phyloP scores from a whole-genome alignment of 1,284 basidiomycete genomes.

The Abortiporus biennis region DNA sequence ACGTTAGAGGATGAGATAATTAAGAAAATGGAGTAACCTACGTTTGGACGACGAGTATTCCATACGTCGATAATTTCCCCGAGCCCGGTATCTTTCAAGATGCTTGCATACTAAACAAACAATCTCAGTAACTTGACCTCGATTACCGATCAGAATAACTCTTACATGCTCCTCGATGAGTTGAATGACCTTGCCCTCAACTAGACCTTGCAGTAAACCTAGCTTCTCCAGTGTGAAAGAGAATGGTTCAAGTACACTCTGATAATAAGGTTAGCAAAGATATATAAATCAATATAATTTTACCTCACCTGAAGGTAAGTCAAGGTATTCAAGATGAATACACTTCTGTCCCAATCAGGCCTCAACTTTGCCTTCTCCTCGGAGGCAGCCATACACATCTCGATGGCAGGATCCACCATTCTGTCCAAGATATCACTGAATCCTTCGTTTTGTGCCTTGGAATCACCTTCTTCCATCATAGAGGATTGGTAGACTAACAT shows the following conservation, averaged over 20 bases:
- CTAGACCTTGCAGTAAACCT: conserved; percentile 48
- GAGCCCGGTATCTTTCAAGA: conserved; percentile 74
- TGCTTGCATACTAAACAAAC: conserved; percentile 53
- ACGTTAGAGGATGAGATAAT: conserved; percentile 3
- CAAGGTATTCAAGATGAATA: conserved; percentile 83
- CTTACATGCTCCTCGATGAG: conserved; percentile 82
- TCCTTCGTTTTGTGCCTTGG: conserved; percentile 41
- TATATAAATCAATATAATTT: conserved; percentile 16
- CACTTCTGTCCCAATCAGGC: conserved; percentile 69
- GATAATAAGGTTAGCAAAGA: neutral
- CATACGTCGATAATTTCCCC: conserved; percentile 57
- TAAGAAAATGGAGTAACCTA: conserved; percentile 28
- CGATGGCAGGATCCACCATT: conserved; percentile 78
- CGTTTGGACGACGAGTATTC: conserved; percentile 45
- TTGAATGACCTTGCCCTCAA: conserved; percentile 56
- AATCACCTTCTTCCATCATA: conserved; percentile 54
- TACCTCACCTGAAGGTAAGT: conserved; percentile 63
- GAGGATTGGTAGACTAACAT: conserved; percentile 85
- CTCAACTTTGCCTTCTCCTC: conserved; percentile 55
- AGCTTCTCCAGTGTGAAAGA: conserved; percentile 67
- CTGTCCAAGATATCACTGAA: conserved; percentile 74
- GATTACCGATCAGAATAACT: conserved; percentile 10
- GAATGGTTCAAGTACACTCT: conserved; percentile 72
- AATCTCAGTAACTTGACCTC: conserved; percentile 2
- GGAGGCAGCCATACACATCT: conserved; percentile 66